Percentiles rank a stretch among this genome's conserved stretches.
These are phyloP conservation scores for Crithidia fasciculata DNA, from an alignment of 208 protist genomes.

Conservation along the genomic window DNA sequence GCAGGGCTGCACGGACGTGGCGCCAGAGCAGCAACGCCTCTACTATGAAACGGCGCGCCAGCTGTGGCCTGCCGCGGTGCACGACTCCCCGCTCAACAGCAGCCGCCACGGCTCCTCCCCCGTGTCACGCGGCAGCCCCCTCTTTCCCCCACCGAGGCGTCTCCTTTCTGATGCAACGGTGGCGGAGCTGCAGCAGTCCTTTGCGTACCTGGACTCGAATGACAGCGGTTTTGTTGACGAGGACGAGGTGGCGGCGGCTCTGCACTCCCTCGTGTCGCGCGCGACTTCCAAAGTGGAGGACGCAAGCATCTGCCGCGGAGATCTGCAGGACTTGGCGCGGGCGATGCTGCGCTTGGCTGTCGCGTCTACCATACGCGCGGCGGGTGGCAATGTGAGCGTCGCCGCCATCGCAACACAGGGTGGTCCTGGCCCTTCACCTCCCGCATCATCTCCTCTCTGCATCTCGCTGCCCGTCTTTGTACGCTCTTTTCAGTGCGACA, in stretches of 20 bases:
- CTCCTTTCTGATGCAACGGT: constrained; percentile 24
- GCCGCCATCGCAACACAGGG: neutral
- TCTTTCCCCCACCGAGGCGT: constrained; percentile 9
- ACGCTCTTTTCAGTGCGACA: constrained; percentile 34
- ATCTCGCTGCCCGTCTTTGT: constrained; percentile 33
- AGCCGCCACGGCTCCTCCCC: neutral
- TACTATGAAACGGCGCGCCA: constrained; percentile 18
- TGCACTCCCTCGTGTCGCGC: constrained; percentile 12
- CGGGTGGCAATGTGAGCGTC: neutral
- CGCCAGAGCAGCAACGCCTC: constrained; percentile 28
- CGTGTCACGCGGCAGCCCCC: neutral
- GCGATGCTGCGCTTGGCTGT: constrained; percentile 28
- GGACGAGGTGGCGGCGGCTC: constrained; percentile 17
- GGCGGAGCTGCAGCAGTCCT: constrained; percentile 20
- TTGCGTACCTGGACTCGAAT: constrained; percentile 18
- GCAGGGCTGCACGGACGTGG: neutral
- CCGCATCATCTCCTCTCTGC: neutral
- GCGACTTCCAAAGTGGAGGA: neutral
- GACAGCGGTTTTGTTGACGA: constrained; percentile 12
- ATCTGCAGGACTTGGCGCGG: constrained; percentile 9
- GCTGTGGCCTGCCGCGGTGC: constrained; percentile 13
- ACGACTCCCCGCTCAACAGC: constrained; percentile 13
- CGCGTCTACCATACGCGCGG: neutral
- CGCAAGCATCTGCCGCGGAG: neutral
- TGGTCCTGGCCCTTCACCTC: too few relatives aligned